Evolutionary conservation across 352 stramenopile genomes (phyloP).

Genomic region (Pythium aphanidermatum): DNA sequence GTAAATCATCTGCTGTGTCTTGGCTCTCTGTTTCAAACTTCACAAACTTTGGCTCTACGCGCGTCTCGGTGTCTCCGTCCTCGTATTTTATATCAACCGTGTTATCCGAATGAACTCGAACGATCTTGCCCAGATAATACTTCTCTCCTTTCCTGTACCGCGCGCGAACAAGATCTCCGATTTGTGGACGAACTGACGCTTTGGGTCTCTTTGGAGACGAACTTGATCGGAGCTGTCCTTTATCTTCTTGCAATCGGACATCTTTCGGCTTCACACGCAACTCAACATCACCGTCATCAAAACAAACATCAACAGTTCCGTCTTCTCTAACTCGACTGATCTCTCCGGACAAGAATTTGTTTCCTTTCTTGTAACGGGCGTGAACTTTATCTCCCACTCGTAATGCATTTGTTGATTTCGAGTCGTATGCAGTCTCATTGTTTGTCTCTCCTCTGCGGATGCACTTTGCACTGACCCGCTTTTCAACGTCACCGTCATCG

Average conservation of each 20-base stretch:
- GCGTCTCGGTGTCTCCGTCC: too few relatives aligned
- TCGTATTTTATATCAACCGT: constrained; percentile 62
- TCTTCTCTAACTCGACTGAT: constrained; percentile 49
- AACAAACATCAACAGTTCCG: constrained; percentile 63
- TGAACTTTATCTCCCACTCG: constrained; percentile 33
- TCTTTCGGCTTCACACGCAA: constrained; percentile 12
- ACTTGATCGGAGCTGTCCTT: constrained; percentile 8
- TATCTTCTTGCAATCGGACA: constrained; percentile 9
- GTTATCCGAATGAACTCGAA: constrained; percentile 34
- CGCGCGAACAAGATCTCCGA: constrained; percentile 40
- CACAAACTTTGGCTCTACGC: constrained; percentile 7
- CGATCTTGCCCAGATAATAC: constrained; percentile 44
- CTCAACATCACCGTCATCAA: constrained; percentile 64
- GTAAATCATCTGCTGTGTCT: constrained; percentile 13
- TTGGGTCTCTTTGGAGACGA: constrained; percentile 6
- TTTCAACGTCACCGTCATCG: constrained; percentile 43
- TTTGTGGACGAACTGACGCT: constrained; percentile 7
- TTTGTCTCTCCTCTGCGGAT: too few relatives aligned
- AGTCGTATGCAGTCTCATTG: too few relatives aligned
- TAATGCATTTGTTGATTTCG: too few relatives aligned
- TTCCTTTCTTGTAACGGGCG: constrained; percentile 43
- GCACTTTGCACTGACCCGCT: too few relatives aligned
- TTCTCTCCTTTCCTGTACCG: constrained; percentile 35
- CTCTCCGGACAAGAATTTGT: constrained; percentile 42
- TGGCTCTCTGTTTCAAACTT: constrained; percentile 4